phyloP scores from a whole-genome alignment of 371 early-diverging fungal genomes.

The Apophysomyces variabilis region DNA sequence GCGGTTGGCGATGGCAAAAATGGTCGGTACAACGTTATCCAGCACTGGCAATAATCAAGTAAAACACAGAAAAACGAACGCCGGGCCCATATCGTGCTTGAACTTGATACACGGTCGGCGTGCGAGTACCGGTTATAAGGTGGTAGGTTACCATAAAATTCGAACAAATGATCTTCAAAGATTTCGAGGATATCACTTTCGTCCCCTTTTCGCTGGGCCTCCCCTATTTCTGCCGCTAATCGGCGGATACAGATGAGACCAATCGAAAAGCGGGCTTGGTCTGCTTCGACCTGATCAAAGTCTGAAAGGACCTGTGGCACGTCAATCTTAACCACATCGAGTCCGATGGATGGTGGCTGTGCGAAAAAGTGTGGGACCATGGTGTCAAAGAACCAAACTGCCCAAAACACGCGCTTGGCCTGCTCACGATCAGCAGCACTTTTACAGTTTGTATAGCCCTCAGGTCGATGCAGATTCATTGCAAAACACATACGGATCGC shows the following conservation, averaged over 20 bases:
- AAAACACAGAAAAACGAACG: conserved; percentile 33
- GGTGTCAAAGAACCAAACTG: conserved; percentile 43
- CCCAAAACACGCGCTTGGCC: conserved; percentile 42
- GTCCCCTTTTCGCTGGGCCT: neutral
- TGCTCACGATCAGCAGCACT: conserved; percentile 28
- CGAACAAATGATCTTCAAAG: conserved; percentile 1
- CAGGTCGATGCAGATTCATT: conserved; percentile 33
- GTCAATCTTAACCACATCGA: conserved; percentile 28
- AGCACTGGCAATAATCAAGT: conserved; percentile 36
- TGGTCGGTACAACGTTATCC: conserved; percentile 33
- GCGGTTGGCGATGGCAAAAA: conserved; percentile 23
- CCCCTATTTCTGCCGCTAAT: conserved; percentile 7
- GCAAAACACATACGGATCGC: conserved; percentile 41
- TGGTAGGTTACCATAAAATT: conserved; percentile 1
- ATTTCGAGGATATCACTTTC: neutral
- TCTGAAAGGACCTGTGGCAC: conserved; percentile 24
- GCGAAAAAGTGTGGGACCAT: conserved; percentile 29
- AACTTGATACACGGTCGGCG: conserved; percentile 2
- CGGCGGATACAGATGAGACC: conserved; percentile 26
- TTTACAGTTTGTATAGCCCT: conserved; percentile 31
- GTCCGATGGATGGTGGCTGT: conserved; percentile 13
- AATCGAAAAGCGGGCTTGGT: conserved; percentile 32
- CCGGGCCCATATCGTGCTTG: conserved; percentile 26
- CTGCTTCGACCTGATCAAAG: conserved; percentile 26
- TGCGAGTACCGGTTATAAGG: conserved; percentile 5